Base-by-base conservation (phyloP, 345 rosid genomes). In the Hibiscus mutabilis region DNA sequence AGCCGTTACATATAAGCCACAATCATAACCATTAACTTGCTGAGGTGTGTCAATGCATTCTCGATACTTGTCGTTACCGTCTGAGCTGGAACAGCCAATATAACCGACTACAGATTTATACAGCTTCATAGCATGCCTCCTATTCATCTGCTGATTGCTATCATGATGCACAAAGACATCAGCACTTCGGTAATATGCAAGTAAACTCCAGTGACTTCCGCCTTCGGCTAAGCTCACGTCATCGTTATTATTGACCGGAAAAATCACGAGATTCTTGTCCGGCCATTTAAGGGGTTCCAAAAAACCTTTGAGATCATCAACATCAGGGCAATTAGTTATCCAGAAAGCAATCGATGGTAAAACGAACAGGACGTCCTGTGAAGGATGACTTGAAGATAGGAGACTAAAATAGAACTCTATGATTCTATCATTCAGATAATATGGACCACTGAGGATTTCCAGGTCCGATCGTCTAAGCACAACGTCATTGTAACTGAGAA, bases 301-400 rank as follows among this genome's bases (percentile, higher is more conserved):
- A 65, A 90, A 87, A 51, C 84, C 96, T 53, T 79, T 77, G 68
- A 91, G 86, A 68, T 75, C 74, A 37, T 69, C 85, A 2, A 71
- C 21, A 67, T 88, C 88, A 0, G 85, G 89, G 74, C 87, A 90
- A 79, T 90, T 88, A 19, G 88, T 58, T 73, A 91, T 78, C 97
- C 97, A 90, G 82, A 88, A 91, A 72, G 97, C 80, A 73, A 92
- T 86, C 40, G 88, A 82, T 13, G 98, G 97, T 31, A 97, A 81
- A 74, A 91, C 83, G 35, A 90, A 76, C 16, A 86, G 74, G 77
- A 91, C 74, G 60, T 86, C 84, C 10, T 79, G 66, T 6, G 87
- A 78, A 31, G 79, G 64, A 80, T 78, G 81, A 74, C 59, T 33
- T 5, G 91, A 80, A 19, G 95, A 85, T 21, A 91, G 84, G 76